Evolutionary conservation across 2,329 filamentous ascomycete genomes (phyloP), one percentile per base, ranked within the genome.

Genomic region (Trichoderma lentiforme): DNA sequence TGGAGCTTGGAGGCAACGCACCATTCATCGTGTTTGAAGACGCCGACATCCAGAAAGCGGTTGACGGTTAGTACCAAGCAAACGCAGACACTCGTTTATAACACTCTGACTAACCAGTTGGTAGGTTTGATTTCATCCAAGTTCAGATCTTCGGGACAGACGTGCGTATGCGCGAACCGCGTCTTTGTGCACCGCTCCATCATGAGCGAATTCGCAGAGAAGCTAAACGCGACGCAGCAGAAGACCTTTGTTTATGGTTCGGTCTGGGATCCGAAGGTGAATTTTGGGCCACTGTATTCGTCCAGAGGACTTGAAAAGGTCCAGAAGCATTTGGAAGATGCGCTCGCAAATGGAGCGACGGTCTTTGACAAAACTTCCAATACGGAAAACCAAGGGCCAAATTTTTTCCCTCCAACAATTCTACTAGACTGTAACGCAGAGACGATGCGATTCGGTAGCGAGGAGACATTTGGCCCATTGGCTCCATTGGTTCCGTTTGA

Each of bases 281-380:
- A 89, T 0, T 88, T 91, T 73, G 90, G 89, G 3, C 89, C 89
- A 9, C 80, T 91, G 39, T 90, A 93, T 74, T 90, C 92, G 78
- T 86, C 88, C 1, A 67, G 28, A 0, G 74, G 73, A 0, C 83
- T 91, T n/a, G 81, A 78, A 47, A 92, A 92, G 78, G 90, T 91
- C 7, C 84, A 89, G 24, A 81, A 85, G 58, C 89, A 92, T 74
- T 89, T 93, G 21, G 81, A 87, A 66, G 91, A 93, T 77, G 91
- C 91, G 1, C 83, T 86, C 30, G 83, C 84, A 70, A 90, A 91
- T 77, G 91, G 90, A 86, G 43, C 43, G 43, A 47, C 43, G 3
- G 6, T 47, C 9, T 21, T 47, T 21, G 43, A 47, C 8, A 47
- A 47, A 47, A 47, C 8, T 11, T 47, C 15, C 8, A 47, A 11